Base-by-base conservation (phyloP, 1,139 yeast species). In the Oligophagozyma castellii region DNA sequence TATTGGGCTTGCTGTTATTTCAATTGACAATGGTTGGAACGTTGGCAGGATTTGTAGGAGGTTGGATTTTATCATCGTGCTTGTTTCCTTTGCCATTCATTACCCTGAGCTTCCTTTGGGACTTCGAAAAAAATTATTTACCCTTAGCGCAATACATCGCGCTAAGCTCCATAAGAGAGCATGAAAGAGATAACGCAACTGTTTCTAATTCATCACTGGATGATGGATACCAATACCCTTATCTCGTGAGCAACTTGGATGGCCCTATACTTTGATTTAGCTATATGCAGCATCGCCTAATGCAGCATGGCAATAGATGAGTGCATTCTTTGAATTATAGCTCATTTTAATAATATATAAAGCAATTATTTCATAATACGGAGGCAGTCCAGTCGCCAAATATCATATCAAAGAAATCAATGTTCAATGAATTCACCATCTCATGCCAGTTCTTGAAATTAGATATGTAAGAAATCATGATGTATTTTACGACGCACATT, bases 1-100 rank as follows among this genome's bases (percentile, higher is more conserved):
- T 76, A 29, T 52, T 78, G 27, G 93, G 93, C 0, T 52, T 80
- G 24, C 53, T 76, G 12, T 53, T 81, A 8, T 80, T 89, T 49
- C 96, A 89, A 46, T 55, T 86, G 33, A 81, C 95, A 11, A 83
- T 84, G 83, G 84, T 86, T 2, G 96, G 95, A 2, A 76, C 93
- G 1, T 59, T 86, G 35, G 89, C 80, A 1, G 65, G 78, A 11
- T 72, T 81, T 42, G 73, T 70, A 39, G 73, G 77, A 36, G 93
- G 93, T 0, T 84, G 75, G 57, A 56, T 72, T 7, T 59, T 81
- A 27, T 83, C 95, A 0, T 58, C 78, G 20, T 64, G 73, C 37
- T 58, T 86, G 28, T 61, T 74, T 1, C 95, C 95, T 2, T 58
- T 84, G 26, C 92, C 94, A 1, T 45, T 80, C 8, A 55, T 71